These are phyloP conservation scores for Cyclotella baltica DNA, from an alignment of 108 stramenopile genomes.

Conservation along the genomic window DNA sequence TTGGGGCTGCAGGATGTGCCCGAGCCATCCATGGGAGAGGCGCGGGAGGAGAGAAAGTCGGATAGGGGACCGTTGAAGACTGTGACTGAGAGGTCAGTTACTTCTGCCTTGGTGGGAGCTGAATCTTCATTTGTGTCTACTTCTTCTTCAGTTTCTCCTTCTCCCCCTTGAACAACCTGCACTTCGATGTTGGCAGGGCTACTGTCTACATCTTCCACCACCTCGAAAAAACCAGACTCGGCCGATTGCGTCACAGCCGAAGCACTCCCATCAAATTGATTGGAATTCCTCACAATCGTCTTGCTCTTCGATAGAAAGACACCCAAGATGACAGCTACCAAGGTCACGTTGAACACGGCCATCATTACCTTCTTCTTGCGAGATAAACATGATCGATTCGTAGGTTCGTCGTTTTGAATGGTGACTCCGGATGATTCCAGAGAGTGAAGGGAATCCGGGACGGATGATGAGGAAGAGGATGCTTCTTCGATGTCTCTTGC, in stretches of 20 bases:
- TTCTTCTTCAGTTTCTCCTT: no score
- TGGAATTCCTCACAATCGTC: background rate
- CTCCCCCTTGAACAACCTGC: no score
- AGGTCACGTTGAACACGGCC: conserved; percentile 14
- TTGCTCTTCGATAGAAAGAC: conserved; percentile 13
- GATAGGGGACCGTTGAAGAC: conserved; percentile 12
- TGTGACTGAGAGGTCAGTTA: background rate
- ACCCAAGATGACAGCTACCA: conserved; percentile 29
- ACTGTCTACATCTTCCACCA: no score
- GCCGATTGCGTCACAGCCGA: background rate
- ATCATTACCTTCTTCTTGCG: conserved; percentile 21
- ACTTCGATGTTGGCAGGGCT: no score
- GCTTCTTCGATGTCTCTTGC: conserved; percentile 5
- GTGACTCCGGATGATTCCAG: background rate
- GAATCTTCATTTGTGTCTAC: no score
- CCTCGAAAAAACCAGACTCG: no score
- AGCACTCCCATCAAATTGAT: conserved; percentile 9
- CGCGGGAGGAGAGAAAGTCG: conserved; percentile 7
- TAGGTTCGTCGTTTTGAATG: conserved; percentile 4
- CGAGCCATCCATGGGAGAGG: background rate
- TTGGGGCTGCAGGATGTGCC: background rate
- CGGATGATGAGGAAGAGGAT: no score
- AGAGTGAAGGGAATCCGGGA: no score
- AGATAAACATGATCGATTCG: conserved; percentile 18
- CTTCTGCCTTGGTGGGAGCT: background rate